Conservation (phyloP, 139 green algal species). For the Tetraselmis chui region DNA sequence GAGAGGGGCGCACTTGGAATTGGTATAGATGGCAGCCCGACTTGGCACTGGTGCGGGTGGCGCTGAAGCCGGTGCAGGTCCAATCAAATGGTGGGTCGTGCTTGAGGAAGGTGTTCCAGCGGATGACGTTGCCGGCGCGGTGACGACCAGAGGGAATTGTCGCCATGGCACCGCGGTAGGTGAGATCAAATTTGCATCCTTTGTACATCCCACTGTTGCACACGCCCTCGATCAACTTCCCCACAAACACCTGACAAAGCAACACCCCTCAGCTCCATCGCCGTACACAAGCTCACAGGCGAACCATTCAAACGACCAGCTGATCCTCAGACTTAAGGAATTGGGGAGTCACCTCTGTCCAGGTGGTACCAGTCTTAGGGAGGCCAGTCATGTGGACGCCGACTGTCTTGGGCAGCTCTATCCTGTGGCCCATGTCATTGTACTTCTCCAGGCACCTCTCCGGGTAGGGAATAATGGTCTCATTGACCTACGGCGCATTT, state of each 20-base stretch:
- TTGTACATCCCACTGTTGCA: neutral
- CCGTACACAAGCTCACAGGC: too few species aligned
- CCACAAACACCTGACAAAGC: neutral
- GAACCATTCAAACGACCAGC: too few species aligned
- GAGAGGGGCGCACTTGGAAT: neutral
- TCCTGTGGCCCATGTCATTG: neutral
- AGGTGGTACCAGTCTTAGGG: neutral
- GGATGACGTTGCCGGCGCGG: neutral
- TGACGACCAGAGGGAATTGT: neutral
- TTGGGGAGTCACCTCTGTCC: neutral
- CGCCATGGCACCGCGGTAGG: neutral
- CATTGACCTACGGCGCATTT: neutral
- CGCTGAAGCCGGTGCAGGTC: neutral
- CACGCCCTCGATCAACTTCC: neutral
- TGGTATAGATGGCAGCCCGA: neutral
- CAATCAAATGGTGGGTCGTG: neutral
- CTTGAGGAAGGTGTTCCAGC: neutral
- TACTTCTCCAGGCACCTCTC: neutral
- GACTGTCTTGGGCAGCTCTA: neutral
- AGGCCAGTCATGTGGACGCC: neutral
- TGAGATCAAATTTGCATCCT: neutral
- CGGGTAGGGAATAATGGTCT: neutral
- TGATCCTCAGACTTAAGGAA: too few species aligned
- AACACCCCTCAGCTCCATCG: too few species aligned
- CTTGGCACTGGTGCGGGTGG: neutral